Evolutionary conservation across 2,329 filamentous ascomycete species (phyloP).

Genomic region (Diaporthe capsici): DNA sequence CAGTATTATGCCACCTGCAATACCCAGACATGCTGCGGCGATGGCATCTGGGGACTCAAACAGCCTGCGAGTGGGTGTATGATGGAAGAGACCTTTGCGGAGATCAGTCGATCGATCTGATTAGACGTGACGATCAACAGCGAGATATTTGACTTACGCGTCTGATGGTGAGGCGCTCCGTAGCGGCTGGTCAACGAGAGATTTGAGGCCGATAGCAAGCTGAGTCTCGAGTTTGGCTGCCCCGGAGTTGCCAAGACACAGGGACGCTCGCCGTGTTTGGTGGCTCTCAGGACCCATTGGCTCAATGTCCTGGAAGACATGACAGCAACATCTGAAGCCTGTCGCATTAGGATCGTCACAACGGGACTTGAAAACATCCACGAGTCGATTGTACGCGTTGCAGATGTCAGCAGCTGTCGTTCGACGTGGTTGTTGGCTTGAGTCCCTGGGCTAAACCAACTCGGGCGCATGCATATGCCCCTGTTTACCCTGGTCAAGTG

Average conservation of each 20-base stretch:
- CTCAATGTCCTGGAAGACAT: neutral
- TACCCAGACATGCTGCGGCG: neutral
- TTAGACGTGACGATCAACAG: neutral
- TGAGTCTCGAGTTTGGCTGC: neutral
- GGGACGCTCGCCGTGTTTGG: too few relatives aligned
- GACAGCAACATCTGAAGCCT: neutral
- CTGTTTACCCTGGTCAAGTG: neutral
- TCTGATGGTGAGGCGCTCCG: neutral
- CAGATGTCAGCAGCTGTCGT: neutral
- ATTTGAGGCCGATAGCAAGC: neutral
- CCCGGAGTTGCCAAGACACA: too few relatives aligned
- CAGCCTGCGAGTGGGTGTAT: slow-evolving; percentile 5
- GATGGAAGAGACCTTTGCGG: slow-evolving; percentile 4
- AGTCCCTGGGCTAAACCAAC: neutral
- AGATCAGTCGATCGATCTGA: neutral
- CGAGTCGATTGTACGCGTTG: neutral
- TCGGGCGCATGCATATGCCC: neutral
- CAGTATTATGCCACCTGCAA: neutral
- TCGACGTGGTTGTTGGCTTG: neutral
- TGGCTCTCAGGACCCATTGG: neutral
- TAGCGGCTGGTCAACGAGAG: neutral
- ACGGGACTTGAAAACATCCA: too few relatives aligned
- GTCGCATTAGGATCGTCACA: neutral
- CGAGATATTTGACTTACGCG: neutral
- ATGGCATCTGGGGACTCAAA: neutral